Base-by-base conservation (phyloP, 176 grass and related monocot species). In the Rhynchospora pubera region DNA sequence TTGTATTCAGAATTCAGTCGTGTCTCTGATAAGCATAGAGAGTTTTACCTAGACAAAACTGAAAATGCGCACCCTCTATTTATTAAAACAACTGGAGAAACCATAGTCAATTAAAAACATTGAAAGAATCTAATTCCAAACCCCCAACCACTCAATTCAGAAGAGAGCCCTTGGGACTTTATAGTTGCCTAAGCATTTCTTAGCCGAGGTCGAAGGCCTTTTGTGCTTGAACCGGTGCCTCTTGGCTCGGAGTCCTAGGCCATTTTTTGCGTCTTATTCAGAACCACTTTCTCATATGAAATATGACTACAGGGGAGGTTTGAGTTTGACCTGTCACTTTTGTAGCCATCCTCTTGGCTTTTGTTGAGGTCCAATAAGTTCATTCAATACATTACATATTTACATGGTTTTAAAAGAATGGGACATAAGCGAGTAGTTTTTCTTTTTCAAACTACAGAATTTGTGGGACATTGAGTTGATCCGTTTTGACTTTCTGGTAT, bases 181-280 rank as follows among this genome's bases (percentile, higher is more conserved):
- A 58, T 19, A 65, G 62, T 57, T 21, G 21, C 57, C 34, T 15
- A 32, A 61, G 26, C 26, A 43, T 77, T 67, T 66, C 19, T 82
- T 82, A 48, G 77, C 77, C 45, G 85, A 62, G 55, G 63, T 46
- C 19, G 16, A 50, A 71, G 82, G 71, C 60, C 15, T 79, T 87
- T 83, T 71, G 77, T 88, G 79, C 16, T 93, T 88, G 93, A 91
- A 91, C 66, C 26, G 60, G 84, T 93, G 89, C 89, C 22, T 65
- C 83, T 89, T 87, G 93, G 87, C 69, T 75, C 76, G 74, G 43
- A 81, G 83, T 83, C 52, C 63, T 22, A 90, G 81, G 58, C 85
- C 60, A 63, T 86, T 84, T 87, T 80, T 46, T 28, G 67, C 83
- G 85, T 89, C 79, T 52, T 91, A 47, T 87, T 80, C 71, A 1